Base-by-base conservation (phyloP, 441 rosid species). In the Brassica balearica region DNA sequence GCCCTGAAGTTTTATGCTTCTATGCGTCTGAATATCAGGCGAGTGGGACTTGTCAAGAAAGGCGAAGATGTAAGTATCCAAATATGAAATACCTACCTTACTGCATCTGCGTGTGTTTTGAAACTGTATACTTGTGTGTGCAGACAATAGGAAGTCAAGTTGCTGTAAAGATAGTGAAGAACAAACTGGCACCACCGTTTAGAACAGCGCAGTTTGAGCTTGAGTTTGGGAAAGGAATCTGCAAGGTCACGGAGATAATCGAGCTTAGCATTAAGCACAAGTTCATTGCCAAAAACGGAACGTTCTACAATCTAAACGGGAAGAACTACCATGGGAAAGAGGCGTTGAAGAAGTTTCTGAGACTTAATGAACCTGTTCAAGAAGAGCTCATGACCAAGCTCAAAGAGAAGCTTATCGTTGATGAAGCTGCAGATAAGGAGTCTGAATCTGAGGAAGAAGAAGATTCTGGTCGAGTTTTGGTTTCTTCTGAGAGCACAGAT, bases 1-100 rank as follows among this genome's bases (percentile, higher is more conserved):
- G 99, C 99, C 72, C 78, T 96, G 83, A 96, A 96, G 87, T 94
- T 96, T 76, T 90, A 96, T 84, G 98, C 99, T 84, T 96, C 97
- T n/a, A 88, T 93, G 83, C 97, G 98, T 69, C 82, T 94, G 62
- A 89, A 88, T 83, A 87, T 96, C 56, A 85, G 75, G 83, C 90
- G 92, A 86, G 84, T 76, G 1, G 97, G 93, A 68, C 64, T 87
- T 12, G 29, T 96, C 81, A 96, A 96, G 89, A 93, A 89, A 79
- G 94, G 93, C 11, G 99, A 94, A 83, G 98, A 94, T 92, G 98
- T 93, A 83, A 56, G 55, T 15, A 23, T 69, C 56, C 11, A 3
- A 25, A 25, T 25, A 25, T 4, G 27, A 25, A 25, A 41, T 20
- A 38, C 75, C 48, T 36, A 36, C 3, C 43, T 8, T 36, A 68